Percentiles rank a stretch among this genome's conserved stretches.
These are phyloP conservation scores for Phytophthora megakarya DNA, from an alignment of 352 stramenopile genomes.

Conservation along the genomic window DNA sequence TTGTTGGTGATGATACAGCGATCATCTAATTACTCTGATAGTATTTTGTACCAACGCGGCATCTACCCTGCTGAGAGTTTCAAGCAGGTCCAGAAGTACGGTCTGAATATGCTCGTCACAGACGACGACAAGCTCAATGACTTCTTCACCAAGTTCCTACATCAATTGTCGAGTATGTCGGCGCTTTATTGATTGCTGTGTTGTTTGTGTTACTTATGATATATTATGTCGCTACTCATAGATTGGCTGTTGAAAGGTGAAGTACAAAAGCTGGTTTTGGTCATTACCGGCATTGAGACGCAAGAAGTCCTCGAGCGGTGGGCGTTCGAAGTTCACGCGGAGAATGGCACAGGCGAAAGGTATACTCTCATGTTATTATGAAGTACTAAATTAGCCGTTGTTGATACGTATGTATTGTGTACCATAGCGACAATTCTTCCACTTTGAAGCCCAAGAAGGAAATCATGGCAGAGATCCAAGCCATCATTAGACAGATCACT, in stretches of 20 bases:
- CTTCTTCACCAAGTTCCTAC: slow-evolving; percentile 96
- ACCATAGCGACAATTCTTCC: slow-evolving; percentile 25
- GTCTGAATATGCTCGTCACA: slow-evolving; percentile 97
- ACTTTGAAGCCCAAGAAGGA: slow-evolving; percentile 88
- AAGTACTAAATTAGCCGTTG: neutral
- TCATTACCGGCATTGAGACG: slow-evolving; percentile 97
- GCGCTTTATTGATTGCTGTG: neutral
- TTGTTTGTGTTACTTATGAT: slow-evolving; percentile 2
- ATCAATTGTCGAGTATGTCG: slow-evolving; percentile 84
- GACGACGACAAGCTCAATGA: slow-evolving; percentile 95
- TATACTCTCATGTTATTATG: slow-evolving; percentile 22
- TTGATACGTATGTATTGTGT: neutral
- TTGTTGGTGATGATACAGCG: slow-evolving; percentile 2
- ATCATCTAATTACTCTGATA: slow-evolving; percentile 29
- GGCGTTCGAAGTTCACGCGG: slow-evolving; percentile 97
- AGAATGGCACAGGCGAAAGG: slow-evolving; percentile 45
- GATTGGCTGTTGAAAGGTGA: slow-evolving; percentile 95
- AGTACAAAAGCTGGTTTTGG: slow-evolving; percentile 97
- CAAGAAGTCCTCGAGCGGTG: slow-evolving; percentile 98
- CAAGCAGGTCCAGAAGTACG: slow-evolving; percentile 97
- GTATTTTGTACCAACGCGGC: slow-evolving; percentile 94
- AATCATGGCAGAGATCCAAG: slow-evolving; percentile 99
- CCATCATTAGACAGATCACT: slow-evolving; percentile 99
- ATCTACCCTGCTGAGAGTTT: slow-evolving; percentile 99
- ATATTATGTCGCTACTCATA: slow-evolving; percentile 17